A percentile compares a stretch with the other conserved stretches of the same genome.
Conservation (phyloP, 148 eudicot genomes). For the Vaccinium macrocarpon region DNA sequence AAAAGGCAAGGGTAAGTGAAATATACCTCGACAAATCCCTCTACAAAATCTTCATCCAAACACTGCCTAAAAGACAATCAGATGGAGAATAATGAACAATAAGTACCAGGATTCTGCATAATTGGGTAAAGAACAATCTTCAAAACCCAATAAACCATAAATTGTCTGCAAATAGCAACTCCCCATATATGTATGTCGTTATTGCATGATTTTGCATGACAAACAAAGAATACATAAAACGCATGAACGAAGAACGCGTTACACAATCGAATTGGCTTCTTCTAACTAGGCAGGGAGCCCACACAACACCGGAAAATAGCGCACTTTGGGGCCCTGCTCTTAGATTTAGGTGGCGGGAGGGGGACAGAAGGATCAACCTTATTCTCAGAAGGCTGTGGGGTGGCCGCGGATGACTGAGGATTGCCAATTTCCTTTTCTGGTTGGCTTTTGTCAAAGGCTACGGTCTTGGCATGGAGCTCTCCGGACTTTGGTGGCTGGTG, state of each 20-base stretch:
- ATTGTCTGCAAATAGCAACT: conserved; percentile 4
- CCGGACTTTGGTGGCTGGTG: not conserved
- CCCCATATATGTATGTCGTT: not conserved
- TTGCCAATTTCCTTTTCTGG: not conserved
- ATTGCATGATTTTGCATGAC: not conserved
- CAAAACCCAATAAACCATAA: not conserved
- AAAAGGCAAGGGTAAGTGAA: not conserved
- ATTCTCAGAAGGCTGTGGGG: conserved; percentile 6
- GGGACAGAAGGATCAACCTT: conserved; percentile 1
- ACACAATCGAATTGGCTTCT: not conserved
- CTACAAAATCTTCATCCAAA: not conserved
- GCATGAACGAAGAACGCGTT: not conserved
- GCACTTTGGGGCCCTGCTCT: conserved; percentile 16
- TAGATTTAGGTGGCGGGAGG: conserved; percentile 10
- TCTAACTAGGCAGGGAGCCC: conserved; percentile 11
- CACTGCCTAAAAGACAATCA: not conserved
- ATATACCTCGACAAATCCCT: not conserved
- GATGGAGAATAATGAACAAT: not conserved
- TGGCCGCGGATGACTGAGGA: not conserved
- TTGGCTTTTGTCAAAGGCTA: not conserved
- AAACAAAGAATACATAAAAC: not conserved
- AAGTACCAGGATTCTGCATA: not conserved
- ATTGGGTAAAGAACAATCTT: not conserved
- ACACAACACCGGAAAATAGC: conserved; percentile 34
- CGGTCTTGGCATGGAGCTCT: not conserved